Evolutionary conservation across 768 basidiomycete species (phyloP), one percentile per base, ranked within the genome.

Genomic region (Pleurotus citrinopileatus): DNA sequence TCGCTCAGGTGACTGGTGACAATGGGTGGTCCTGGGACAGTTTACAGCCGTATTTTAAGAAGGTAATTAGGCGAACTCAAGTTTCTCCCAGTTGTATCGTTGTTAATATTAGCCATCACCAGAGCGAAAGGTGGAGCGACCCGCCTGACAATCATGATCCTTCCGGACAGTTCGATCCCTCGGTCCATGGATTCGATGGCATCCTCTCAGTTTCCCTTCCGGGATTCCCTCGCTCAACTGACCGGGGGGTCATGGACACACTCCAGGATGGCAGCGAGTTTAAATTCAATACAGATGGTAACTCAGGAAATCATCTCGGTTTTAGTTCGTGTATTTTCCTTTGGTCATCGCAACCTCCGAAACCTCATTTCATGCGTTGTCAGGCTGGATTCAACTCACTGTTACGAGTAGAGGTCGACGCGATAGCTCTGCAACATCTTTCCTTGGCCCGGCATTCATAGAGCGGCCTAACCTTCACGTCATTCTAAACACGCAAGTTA

Each of bases 141-240:
- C 70, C 71, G 2, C 63, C 58, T 0, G 67, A 70, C 47, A 27
- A 59, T 34, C 68, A 68, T 55, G 57, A 69, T 56, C 66, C 61
- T 10, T 51, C 62, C 9, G 65, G 63, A 13, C 55, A 70, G 46
- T 64, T 61, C 43, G 55, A 68, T 52, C 66, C 71, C 9, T 19
- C 50, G 1, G 55, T 63, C 9, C 71, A 72, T 54, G 57, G 63
- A 20, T 58, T 43, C 23, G 27, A 37, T 19, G 70, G 71, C 8
- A 59, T 63, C 26, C 60, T 52, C 53, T 52, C 54, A 2, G 61
- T 68, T 51, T 63, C 60, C 25, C 43, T 67, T 10, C 46, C 61
- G 10, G 65, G 65, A 2, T 67, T 53, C 42, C 40, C 52, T 3
- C 53, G 32, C 20, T 53, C 57, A 12, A 59, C 60, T 29, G 63